These are phyloP conservation scores for Rosa hybrid DNA, from an alignment of 331 rosid genomes.

Conservation along the genomic window DNA sequence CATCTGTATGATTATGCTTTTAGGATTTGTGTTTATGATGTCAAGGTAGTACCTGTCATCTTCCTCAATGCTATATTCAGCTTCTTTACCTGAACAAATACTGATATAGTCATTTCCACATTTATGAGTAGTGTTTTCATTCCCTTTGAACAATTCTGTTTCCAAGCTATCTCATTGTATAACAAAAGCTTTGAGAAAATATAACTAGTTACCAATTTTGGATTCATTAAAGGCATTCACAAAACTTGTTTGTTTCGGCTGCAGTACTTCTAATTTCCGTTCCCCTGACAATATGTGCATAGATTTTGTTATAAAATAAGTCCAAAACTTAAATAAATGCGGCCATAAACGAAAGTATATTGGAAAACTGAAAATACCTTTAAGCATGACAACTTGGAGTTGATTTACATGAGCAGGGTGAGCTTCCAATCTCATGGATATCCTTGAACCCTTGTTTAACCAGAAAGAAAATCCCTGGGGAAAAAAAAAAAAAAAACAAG, in stretches of 20 bases:
- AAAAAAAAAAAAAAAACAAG: neutral
- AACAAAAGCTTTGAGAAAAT: neutral
- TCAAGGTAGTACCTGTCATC: conserved; percentile 65
- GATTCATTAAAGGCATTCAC: conserved; percentile 12
- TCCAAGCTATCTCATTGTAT: neutral
- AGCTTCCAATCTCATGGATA: conserved; percentile 61
- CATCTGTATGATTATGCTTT: conserved; percentile 45
- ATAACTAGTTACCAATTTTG: conserved; percentile 36
- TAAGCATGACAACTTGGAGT: conserved; percentile 48
- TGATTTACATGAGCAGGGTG: conserved; percentile 36
- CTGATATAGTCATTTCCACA: neutral
- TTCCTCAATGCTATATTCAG: conserved; percentile 57
- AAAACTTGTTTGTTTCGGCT: conserved; percentile 30
- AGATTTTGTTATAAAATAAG: neutral
- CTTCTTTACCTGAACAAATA: conserved; percentile 49
- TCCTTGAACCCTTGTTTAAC: conserved; percentile 70
- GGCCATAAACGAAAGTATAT: neutral
- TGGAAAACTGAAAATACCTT: conserved; percentile 29
- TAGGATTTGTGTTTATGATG: conserved; percentile 48
- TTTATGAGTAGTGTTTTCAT: neutral
- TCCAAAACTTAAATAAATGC: neutral
- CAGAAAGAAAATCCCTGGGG: conserved; percentile 64
- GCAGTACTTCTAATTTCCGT: conserved; percentile 31
- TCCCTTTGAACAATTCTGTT: neutral
- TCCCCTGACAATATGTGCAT: conserved; percentile 47